Base-by-base conservation (phyloP, 2,329 filamentous ascomycete genomes). In the Cladophialophora immunda region DNA sequence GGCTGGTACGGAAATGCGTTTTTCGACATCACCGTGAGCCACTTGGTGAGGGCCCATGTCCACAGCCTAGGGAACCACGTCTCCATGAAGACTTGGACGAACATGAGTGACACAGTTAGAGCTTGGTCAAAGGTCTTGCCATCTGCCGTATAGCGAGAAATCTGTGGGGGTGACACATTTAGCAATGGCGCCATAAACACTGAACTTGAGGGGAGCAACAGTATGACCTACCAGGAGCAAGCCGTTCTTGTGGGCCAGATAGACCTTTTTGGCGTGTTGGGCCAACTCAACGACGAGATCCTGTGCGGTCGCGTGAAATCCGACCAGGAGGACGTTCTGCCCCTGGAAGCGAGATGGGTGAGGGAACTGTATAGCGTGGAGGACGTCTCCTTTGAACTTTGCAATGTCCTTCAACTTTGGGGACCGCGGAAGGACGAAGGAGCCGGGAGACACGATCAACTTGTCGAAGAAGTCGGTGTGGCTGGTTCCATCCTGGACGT, bases 281-380 rank as follows among this genome's bases (percentile, higher is more conserved):
- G 64, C 29, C 30, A 74, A 69, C 29, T 70, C 70, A 3, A 62
- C 65, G 2, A 66, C 67, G 19, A 71, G 53, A 54, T 74, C 73
- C 47, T 66, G 70, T 6, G 72, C 72, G 22, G 72, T 73, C 50
- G 73, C 73, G 54, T 67, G 67, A 47, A 74, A 68, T 3, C 73
- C 73, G 8, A 74, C 62, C 15, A 74, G 65, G 1, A 74, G 65
- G 29, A 73, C 70, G 22, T 64, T 67, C 57, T 69, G 64, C 19
- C 45, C 60, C 38, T 62, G 47, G 52, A 66, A 66, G 1, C 32
- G 30, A 36, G 66, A 22, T 9, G 64, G 58, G 22, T 53, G 15
- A 17, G 58, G 64, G 53, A 67, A 69, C 17, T 67, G 25, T 64
- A 1, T 84, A 80, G 78, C 77, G 63, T 85, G 82, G 2, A 83